Evolutionary conservation across 2,329 filamentous ascomycete genomes (phyloP), one percentile per base, ranked within the genome.

Genomic region (Colletotrichum viniferum): DNA sequence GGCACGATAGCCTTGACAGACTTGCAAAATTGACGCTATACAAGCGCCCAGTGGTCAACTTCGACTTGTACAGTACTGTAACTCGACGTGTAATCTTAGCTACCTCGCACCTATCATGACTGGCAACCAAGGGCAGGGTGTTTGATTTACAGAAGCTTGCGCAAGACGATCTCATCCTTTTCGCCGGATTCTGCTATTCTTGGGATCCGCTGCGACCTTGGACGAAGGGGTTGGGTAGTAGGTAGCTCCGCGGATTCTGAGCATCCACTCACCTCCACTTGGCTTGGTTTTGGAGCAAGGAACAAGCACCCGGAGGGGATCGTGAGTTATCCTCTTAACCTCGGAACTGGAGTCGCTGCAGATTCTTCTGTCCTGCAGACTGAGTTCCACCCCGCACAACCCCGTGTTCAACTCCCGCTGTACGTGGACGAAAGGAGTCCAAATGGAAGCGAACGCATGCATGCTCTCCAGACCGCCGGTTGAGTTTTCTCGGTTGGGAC

Each of bases 321-420:
- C 58, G 69, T 60, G 69, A 73, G 34, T 21, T 63, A 26, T 64
- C 48, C 48, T 64, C 64, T 36, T 60, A 75, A 75, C 73, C 69
- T 75, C 63, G 73, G 69, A 52, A 75, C 32, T 55, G 69, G 73
- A 73, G 56, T 75, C 60, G 63, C 58, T 75, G 73, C 69, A 75
- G 73, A 75, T 68, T 75, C 73, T 75, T 73, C 48, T 68, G 73
- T 73, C 69, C 64, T 73, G 73, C 73, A 75, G 73, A 75, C 58
- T 68, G 69, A 43, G n/a, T 38, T 16, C 43, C 69, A 18, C 62
- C 73, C 73, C 73, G 73, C 73, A 75, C 69, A 68, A 75, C 69
- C 69, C 73, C 73, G 63, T 73, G 48, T 18, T 73, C 63, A 62
- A 73, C 69, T 73, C 58, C 64, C 73, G 73, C 43, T 68, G 63